Conservation (phyloP, 805 yeast genomes). For the Monosporozyma aerobia region DNA sequence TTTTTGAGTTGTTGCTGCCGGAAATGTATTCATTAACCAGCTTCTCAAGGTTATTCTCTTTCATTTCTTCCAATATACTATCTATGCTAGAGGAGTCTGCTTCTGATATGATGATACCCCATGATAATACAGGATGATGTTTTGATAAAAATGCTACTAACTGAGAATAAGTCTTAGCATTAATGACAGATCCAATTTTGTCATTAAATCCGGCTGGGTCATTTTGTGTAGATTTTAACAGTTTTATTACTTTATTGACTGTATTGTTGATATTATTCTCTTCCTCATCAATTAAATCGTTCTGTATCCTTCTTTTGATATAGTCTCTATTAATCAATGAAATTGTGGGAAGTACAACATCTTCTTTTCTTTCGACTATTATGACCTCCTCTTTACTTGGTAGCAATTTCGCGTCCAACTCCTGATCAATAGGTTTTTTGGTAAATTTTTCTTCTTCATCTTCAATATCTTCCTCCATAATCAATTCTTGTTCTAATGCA, state of each 20-base stretch:
- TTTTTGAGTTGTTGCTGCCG: neutral
- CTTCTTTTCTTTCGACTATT: neutral
- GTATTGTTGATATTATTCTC: slow-evolving; percentile 34
- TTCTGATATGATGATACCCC: slow-evolving; percentile 41
- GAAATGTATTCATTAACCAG: slow-evolving; percentile 37
- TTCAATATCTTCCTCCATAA: slow-evolving; percentile 17
- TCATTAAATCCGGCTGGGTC: slow-evolving; percentile 42
- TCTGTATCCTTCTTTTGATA: slow-evolving; percentile 43
- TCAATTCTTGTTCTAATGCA: slow-evolving; percentile 11
- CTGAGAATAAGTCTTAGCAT: slow-evolving; percentile 34
- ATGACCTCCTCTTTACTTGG: slow-evolving; percentile 9
- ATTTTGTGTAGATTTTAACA: slow-evolving; percentile 33
- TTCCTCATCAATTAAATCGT: slow-evolving; percentile 14
- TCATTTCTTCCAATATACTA: slow-evolving; percentile 37
- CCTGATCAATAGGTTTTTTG: slow-evolving; percentile 8
- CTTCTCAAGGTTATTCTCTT: slow-evolving; percentile 31
- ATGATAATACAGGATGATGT: slow-evolving; percentile 45
- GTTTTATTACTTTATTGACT: slow-evolving; percentile 33
- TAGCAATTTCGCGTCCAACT: neutral
- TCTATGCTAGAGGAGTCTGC: slow-evolving; percentile 29
- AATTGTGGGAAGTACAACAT: slow-evolving; percentile 17
- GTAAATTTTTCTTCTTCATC: slow-evolving; percentile 20
- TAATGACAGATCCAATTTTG: slow-evolving; percentile 36
- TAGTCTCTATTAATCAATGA: slow-evolving; percentile 41
- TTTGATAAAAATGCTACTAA: slow-evolving; percentile 41